Percentiles rank a stretch among this genome's conserved stretches.
These are phyloP conservation scores for Trichoderma sp. DNA, from an alignment of 2,329 filamentous ascomycete species.

Conservation along the genomic window DNA sequence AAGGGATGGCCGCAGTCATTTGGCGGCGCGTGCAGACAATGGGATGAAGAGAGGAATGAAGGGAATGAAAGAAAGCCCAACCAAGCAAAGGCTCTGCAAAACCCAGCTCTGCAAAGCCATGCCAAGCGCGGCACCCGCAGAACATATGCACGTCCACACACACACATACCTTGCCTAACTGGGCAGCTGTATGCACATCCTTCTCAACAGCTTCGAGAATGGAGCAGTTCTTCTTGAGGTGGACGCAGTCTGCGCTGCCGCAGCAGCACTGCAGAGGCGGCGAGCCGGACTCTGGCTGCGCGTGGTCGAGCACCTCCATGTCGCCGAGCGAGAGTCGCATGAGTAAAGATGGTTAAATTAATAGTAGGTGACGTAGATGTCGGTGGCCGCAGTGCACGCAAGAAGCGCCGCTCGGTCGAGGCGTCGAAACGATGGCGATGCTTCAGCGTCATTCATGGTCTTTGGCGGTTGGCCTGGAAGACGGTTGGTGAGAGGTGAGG, in stretches of 20 bases:
- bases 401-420: neutral
- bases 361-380: neutral
- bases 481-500: neutral
- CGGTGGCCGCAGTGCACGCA: neutral
- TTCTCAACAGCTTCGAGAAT: conserved; percentile 79
- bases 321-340: neutral
- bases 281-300: conserved; percentile 27
- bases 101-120: neutral
- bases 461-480: neutral
- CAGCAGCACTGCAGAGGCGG: conserved; percentile 72
- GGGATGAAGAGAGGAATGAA: neutral
- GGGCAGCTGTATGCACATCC: conserved; percentile 81
- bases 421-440: neutral
- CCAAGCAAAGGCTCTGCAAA: neutral
- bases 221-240: conserved; percentile 75
- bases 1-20: neutral
- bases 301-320: conserved; percentile 26
- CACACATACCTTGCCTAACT: conserved; percentile 79
- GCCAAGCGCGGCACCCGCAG: conserved; percentile 5
- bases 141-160: neutral
- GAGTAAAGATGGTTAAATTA: neutral
- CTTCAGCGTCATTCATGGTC: conserved; percentile 12
- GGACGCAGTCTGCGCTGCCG: conserved; percentile 74
- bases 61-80: neutral
- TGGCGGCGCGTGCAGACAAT: neutral